Evolutionary conservation across 2,329 filamentous ascomycete species (phyloP), one percentile per base, ranked within the genome.

Genomic region (Escovopsis sp.): DNA sequence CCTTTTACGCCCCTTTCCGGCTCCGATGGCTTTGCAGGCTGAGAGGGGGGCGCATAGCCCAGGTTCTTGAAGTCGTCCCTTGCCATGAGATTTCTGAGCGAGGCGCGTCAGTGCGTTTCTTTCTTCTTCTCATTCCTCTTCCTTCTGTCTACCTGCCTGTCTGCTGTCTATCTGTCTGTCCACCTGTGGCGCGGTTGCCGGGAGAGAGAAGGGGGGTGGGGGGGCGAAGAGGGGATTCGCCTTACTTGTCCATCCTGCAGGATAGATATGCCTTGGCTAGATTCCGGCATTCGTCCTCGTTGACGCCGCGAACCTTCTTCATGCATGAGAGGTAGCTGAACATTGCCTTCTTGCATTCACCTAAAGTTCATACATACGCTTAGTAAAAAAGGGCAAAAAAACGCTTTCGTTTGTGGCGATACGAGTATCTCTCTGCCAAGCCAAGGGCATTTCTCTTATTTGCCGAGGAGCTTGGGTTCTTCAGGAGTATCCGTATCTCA

Each of bases 1-100:
- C 56, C 58, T 43, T 58, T 60, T 39, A 51, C 48, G 31, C 48
- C 50, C 35, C 51, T 56, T 45, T 57, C 50, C 14, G 53, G 44
- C 41, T 46, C 42, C 34, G 40, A 31, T 12, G 34, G 33, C 31
- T 42, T 35, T 35, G 40, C 37, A 35, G 41, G 38, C 31, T 46
- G 45, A 21, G 43, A 38, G 37, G 45, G 40, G 32, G 54, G 50
- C 31, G 65, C 48, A 47, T 93, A 90, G 0, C 90, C 90, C 28
- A 98, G 64, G 52, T 98, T 98, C 57, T 82, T 85, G 58, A 96
- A 90, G 40, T 93, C 83, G 52, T 98, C 90, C 46, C 73, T 84
- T 7, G 87, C 87, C 90, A 98, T 98, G 23, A 98, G 64, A 52
- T 96, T 94, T 46, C 86, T 86, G 34, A 17, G 33, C 17, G 10